Percentiles rank a stretch among this genome's conserved stretches.
These are phyloP conservation scores for Pezicula radicicola DNA, from an alignment of 2,329 filamentous ascomycete species.

Conservation along the genomic window DNA sequence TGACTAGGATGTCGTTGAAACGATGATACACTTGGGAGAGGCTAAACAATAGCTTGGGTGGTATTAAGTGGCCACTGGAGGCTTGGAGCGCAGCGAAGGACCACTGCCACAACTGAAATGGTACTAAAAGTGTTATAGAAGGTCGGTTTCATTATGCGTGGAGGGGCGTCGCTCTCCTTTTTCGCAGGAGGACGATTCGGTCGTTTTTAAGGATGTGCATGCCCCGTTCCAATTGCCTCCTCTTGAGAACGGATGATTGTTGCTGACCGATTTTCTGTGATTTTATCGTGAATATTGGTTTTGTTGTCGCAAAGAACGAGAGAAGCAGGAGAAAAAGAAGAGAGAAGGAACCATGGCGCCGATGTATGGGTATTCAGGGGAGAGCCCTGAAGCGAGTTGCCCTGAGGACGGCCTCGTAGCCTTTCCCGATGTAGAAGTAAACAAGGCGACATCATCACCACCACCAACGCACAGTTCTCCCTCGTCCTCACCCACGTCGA, in stretches of 20 bases:
- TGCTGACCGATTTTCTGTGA: too few species aligned
- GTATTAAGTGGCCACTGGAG: neutral
- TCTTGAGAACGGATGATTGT: too few species aligned
- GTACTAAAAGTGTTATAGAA: slow-evolving; percentile 1
- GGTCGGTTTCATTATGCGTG: slow-evolving; percentile 18
- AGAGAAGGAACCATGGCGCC: neutral
- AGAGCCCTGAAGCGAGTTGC: slow-evolving; percentile 3
- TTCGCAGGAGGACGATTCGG: neutral
- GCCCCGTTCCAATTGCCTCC: neutral
- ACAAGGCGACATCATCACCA: slow-evolving; percentile 9
- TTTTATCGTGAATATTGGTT: neutral
- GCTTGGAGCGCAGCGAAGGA: slow-evolving; percentile 6
- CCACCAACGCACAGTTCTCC: neutral
- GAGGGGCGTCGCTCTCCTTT: slow-evolving; percentile 3
- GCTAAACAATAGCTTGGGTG: neutral
- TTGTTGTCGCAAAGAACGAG: neutral
- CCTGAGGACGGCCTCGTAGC: slow-evolving; percentile 3
- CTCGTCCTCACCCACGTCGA: slow-evolving; percentile 13
- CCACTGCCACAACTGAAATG: slow-evolving; percentile 7
- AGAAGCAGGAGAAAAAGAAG: neutral
- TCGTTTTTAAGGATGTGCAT: slow-evolving; percentile 6
- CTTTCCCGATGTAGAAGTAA: slow-evolving; percentile 14
- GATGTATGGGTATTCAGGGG: slow-evolving; percentile 1
- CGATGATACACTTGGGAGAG: neutral
- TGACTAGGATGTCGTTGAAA: neutral